Evolutionary conservation across 768 basidiomycete genomes (phyloP), one percentile per base, ranked within the genome.

Genomic region (Tricholoma flavovirens): DNA sequence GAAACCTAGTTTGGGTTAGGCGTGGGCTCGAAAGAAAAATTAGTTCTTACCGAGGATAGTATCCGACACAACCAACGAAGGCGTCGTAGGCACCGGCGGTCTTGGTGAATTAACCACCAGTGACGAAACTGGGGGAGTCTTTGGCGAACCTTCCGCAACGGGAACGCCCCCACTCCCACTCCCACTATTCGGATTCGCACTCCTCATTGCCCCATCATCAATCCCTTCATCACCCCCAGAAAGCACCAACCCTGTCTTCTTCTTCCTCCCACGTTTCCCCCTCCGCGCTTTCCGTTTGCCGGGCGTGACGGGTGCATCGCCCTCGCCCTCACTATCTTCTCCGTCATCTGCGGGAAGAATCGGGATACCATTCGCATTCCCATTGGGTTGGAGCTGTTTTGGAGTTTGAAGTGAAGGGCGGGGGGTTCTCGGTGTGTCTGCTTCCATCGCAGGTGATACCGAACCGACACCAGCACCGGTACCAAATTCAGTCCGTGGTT

Each of bases 11-110:
- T 49, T 4, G 17, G 6, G 57, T 58, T 33, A 66, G 55, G 49
- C 56, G 29, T 30, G 22, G 21, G 19, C 1, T 42, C 19, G 40
- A 42, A 40, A 8, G 40, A 5, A 4, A 3, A 19, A 17, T 0
- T 2, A 19, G 24, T 26, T 58, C 82, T 60, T 64, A 90, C 91
- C 91, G 30, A 93, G 78, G 42, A 92, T 73, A 0, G 76, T 79
- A 48, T 92, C 88, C 5, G 90, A 89, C 14, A 93, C 84, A 19
- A 83, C 63, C 42, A 93, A 72, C 0, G 86, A 87, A 5, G 85
- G 73, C 14, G 67, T 49, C 61, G 17, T 63, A 51, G 5, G 66
- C 60, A 30, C 26, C 5, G 68, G 59, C 8, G 67, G 62, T 24
- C 67, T 65, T 2, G 70, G 62, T 3, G 75, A 63, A 11, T 63